Base-by-base conservation (phyloP, 805 yeast genomes). In the Sungouiella blattae region DNA sequence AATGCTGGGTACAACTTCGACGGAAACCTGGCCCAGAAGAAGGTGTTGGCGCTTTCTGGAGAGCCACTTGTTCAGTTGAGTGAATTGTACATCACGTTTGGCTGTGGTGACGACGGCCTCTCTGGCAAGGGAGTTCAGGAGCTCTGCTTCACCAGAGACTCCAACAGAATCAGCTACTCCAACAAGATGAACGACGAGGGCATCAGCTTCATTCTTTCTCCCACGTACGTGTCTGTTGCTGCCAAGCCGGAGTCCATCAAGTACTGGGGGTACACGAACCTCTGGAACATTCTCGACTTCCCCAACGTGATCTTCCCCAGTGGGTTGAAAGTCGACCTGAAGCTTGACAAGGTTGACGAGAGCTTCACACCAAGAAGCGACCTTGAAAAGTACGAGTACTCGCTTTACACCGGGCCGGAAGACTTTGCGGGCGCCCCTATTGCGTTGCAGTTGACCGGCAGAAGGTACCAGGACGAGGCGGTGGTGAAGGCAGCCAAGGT, bases 281-380 rank as follows among this genome's bases (percentile, higher is more conserved):
- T 46, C 23, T 46, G 50, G 50, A 46, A 46, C 36, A 44, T 46
- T 24, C 41, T 46, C 17, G 50, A 46, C 28, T 46, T 46, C 25
- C 50, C 50, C 31, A 46, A 46, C 30, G 50, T 46, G 17, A 37
- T 46, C 9, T 48, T 49, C 30, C 54, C 54, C 9, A 47, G 44
- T 11, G 54, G 52, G 1, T 33, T 49, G 28, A 26, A 26, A 6
- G 51, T 46, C 15, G 50, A 46, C 13, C 37, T 39, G 4, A 9
- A 26, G 7, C 35, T 44, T n/a, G 54, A 49, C 26, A 35, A 30
- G 4, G 41, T 31, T 11, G 48, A 47, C 34, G 13, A 20, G 11
- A 26, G 43, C 4, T 42, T 32, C 29, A 28, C 30, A 12, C 44
- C 53, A 6, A 37, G 55, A 12, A 45, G 38, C 17, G 49, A 47